Evolutionary conservation across 202 grass and related monocot genomes (phyloP), one percentile per base, ranked within the genome.

Genomic region (Panicum hallii): DNA sequence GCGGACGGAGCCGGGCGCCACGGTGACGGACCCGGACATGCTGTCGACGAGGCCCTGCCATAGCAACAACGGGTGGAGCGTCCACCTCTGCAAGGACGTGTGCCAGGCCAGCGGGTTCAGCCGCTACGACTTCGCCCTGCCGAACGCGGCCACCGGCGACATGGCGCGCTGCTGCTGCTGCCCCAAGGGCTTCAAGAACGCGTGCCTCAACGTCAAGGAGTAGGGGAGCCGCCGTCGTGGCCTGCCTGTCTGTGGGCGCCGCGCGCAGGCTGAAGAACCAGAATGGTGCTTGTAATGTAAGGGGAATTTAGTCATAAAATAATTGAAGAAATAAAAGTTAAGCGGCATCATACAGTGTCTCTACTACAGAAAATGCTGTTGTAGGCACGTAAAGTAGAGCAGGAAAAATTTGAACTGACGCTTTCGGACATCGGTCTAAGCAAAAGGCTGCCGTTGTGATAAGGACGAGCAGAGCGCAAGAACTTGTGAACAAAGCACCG

Each of bases 11-110:
- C 70, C 45, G 46, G 36, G 20, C 16, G 16, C 45, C 2, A 15
- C 13, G 0, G 14, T 0, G 36, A 10, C 2, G 60, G 28, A 30
- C 22, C 45, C 70, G 0, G 48, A n/a, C 48, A 3, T 5, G 49
- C 15, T 16, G 1, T 2, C 6, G 48, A 34, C 15, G 9, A 53
- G 71, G 71, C 4, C 49, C 15, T 74, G 49, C 71, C 71, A 74
- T 49, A 54, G 71, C 71, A 54, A 74, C 71, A 74, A 74, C 71
- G 28, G 49, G 7, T 54, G 49, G 71, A 74, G 30, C 14, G 15
- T 9, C 7, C 70, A 73, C 26, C 70, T 73, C 26, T 73, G 70
- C 47, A 36, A 19, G 47, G 70, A 73, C 70, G 47, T 53, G 26
- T 53, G 47, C 47, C 1, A 1, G 13, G 47, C 47, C 14, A 52